Conservation (phyloP, 2,329 filamentous ascomycete species). For the Aspergillus alliaceus region DNA sequence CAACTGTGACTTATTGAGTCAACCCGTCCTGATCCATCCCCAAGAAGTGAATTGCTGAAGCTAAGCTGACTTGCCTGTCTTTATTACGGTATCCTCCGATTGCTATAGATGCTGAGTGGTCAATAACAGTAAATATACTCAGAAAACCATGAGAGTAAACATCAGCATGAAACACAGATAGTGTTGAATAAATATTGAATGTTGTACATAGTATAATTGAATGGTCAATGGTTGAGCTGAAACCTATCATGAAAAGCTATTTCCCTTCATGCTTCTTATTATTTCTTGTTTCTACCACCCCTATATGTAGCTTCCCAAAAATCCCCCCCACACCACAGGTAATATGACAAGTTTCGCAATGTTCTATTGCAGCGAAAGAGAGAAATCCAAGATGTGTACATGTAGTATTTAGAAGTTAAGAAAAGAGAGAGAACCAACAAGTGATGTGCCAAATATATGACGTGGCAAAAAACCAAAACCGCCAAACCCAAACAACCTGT, state of each 20-base stretch:
- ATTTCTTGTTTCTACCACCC: not conserved
- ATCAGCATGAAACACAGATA: not conserved
- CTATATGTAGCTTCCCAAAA: not conserved
- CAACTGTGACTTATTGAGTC: not conserved
- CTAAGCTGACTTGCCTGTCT: not conserved
- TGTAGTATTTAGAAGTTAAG: not conserved
- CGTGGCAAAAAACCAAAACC: conserved; percentile 15
- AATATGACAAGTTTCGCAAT: not conserved
- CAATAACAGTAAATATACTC: not conserved
- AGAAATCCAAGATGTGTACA: not conserved
- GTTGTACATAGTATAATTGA: not conserved
- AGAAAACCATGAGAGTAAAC: not conserved
- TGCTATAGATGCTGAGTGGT: not conserved
- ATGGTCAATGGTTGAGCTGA: not conserved
- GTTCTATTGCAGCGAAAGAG: not conserved
- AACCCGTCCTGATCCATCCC: not conserved
- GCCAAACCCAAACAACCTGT: conserved; percentile 35
- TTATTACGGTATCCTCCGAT: not conserved
- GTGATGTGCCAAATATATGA: not conserved
- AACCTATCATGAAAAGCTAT: not conserved
- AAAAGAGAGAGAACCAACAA: conserved; percentile 17
- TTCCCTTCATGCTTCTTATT: not conserved
- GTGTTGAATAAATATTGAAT: not conserved
- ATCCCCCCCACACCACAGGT: not conserved
- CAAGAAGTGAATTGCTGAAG: not conserved